Evolutionary conservation across 805 yeast genomes (phyloP), one percentile per base, ranked within the genome.

Genomic region (Tanozyma kutaoensis): DNA sequence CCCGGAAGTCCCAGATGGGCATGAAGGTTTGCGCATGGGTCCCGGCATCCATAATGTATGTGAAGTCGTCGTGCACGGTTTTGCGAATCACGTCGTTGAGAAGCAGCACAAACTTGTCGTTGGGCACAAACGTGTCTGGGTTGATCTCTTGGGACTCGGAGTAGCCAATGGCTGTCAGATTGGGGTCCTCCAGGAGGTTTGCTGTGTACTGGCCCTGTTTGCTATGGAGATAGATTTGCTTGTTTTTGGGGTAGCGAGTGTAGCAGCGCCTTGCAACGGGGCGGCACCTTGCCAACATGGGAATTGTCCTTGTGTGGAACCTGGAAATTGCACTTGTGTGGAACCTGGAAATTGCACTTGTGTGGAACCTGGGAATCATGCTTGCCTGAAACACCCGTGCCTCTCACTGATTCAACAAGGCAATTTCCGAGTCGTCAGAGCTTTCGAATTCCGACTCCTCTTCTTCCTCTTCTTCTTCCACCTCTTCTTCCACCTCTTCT

Each of bases 1-100:
- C 68, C 32, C 91, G 59, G 34, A 75, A 58, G 44, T 80, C 93
- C 37, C 69, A 76, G 24, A 81, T 66, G 6, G 85, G 82, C 76
- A 77, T 69, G 45, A 52, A 72, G 1, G 65, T 52, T 13, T 55
- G 55, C 10, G 66, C 66, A 36, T 66, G 67, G 20, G 60, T 59
- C 4, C 68, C 58, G 1, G 78, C 71, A 32, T 73, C 80, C 42
- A 72, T 46, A 15, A 62, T 56, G 40, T 65, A 74, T 1, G 71
- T 45, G 36, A 67, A 65, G 43, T 74, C 81, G 3, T 33, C 12
- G 10, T 37, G 36, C 2, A 39, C 29, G 8, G 24, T 27, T 10
- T 62, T 29, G 14, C 45, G 42, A 12, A 55, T 40, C 4, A n/a
- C 38, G 5, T 42, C 26, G 24, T 58, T 52, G 14, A 58, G 47